phyloP scores from a whole-genome alignment of 1,139 yeast genomes.

The Blastobotrys serpentis region DNA sequence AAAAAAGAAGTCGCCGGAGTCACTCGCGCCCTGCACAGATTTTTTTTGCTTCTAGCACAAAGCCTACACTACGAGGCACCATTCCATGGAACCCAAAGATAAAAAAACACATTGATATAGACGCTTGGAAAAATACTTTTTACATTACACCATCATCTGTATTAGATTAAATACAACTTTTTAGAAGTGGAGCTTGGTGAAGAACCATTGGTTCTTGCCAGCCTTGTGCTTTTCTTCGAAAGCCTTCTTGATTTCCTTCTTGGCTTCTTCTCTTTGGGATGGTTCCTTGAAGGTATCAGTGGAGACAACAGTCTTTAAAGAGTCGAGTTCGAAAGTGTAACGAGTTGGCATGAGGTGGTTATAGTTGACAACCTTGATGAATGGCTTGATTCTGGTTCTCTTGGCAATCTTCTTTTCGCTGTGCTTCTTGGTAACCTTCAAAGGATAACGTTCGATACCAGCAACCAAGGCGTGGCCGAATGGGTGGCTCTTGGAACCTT shows the following conservation, averaged over 20 bases:
- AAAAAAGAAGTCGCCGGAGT: too few relatives aligned
- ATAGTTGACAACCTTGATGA: slow-evolving; percentile 99
- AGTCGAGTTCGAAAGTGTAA: slow-evolving; percentile 96
- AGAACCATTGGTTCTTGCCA: slow-evolving; percentile 99
- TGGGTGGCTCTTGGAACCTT: slow-evolving; percentile 98
- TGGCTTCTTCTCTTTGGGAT: slow-evolving; percentile 98
- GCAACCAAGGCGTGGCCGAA: slow-evolving; percentile 99
- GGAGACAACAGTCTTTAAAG: slow-evolving; percentile 88
- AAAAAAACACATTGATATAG: too few relatives aligned
- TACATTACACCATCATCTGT: slow-evolving; percentile 11
- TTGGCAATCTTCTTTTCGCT: slow-evolving; percentile 95
- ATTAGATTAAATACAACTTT: slow-evolving; percentile 13
- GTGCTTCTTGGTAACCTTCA: slow-evolving; percentile 93
- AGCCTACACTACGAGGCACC: too few relatives aligned
- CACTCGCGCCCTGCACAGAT: too few relatives aligned
- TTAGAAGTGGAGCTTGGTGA: slow-evolving; percentile 98
- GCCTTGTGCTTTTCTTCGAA: slow-evolving; percentile 99
- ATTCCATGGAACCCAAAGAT: too few relatives aligned
- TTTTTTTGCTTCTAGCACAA: too few relatives aligned
- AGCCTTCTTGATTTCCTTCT: slow-evolving; percentile 98
- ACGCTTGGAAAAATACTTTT: too few relatives aligned
- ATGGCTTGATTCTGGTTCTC: slow-evolving; percentile 99
- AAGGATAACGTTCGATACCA: slow-evolving; percentile 99
- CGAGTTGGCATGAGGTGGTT: slow-evolving; percentile 99
- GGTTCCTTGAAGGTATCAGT: slow-evolving; percentile 97